Evolutionary conservation across 495 filamentous ascomycete genomes (phyloP).

Genomic region (Neurospora intermedia): DNA sequence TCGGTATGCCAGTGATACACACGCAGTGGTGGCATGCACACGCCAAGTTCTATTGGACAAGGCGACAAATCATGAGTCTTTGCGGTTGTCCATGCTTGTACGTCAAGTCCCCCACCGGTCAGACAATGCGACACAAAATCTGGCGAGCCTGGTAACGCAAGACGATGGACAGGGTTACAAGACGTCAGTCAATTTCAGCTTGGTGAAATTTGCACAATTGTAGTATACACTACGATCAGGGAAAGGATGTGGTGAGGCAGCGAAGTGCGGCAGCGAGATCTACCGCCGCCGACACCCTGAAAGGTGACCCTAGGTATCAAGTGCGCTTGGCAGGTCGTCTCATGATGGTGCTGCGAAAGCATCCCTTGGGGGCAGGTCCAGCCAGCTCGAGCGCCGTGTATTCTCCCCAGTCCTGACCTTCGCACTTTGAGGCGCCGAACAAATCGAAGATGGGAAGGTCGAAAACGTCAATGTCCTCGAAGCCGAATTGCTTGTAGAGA

Average conservation of each 20-base stretch:
- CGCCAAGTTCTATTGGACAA: neutral
- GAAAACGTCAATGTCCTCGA: constrained; percentile 10
- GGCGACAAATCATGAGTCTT: neutral
- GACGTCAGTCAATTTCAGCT: neutral
- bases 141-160: neutral
- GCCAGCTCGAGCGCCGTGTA: constrained; percentile 12
- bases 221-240: neutral
- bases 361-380: constrained; percentile 12
- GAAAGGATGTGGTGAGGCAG: neutral
- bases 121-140: neutral
- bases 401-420: constrained; percentile 16
- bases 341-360: constrained; percentile 18
- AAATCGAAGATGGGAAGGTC: constrained; percentile 15
- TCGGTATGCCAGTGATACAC: neutral
- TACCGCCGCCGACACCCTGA: neutral
- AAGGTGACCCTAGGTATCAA: neutral
- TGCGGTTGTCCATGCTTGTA: neutral
- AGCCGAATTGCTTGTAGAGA: constrained; percentile 19
- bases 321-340: constrained; percentile 7
- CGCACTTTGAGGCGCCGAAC: constrained; percentile 8
- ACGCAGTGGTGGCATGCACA: neutral
- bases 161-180: neutral
- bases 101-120: neutral
- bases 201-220: neutral
- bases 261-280: neutral